Percentiles rank a stretch among this genome's conserved stretches.
Conservation (phyloP, 106 monocot genomes). For the Platanthera zijinensis region DNA sequence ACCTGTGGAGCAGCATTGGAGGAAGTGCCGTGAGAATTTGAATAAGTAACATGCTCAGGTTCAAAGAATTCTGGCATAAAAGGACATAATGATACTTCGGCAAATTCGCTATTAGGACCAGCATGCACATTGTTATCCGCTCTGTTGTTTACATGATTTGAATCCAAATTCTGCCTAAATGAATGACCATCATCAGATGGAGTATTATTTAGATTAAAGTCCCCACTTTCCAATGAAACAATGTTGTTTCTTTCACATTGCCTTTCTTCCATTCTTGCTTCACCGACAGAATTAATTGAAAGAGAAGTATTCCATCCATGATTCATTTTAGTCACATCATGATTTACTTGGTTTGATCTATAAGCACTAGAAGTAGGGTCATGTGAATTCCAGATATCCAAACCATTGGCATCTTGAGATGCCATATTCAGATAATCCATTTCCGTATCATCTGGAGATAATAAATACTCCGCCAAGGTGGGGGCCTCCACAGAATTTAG, state of each 20-base stretch:
- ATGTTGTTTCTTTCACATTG: conserved; percentile 18
- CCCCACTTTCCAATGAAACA: conserved; percentile 23
- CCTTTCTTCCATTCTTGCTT: conserved; percentile 22
- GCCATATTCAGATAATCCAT: conserved; percentile 15
- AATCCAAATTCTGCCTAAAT: conserved; percentile 14
- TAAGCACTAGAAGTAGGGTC: conserved; percentile 25
- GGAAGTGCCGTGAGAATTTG: conserved; percentile 19
- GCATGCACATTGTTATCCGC: conserved; percentile 16
- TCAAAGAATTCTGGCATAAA: conserved; percentile 12
- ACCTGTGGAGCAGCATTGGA: conserved; percentile 14
- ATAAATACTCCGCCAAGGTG: conserved; percentile 17
- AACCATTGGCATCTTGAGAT: conserved; percentile 13
- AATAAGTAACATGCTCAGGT: conserved; percentile 14
- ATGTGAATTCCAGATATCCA: conserved; percentile 27
- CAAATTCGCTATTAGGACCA: conserved; percentile 1
- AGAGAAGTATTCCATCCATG: conserved; percentile 22
- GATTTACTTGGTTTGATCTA: conserved; percentile 10
- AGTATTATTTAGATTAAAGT: conserved; percentile 33
- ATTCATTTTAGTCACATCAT: conserved; percentile 28
- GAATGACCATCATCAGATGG: conserved; percentile 26
- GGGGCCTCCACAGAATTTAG: conserved; percentile 16
- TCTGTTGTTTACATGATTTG: conserved; percentile 13
- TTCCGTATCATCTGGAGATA: conserved; percentile 22
- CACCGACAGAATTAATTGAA: conserved; percentile 8
- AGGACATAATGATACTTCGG: conserved; percentile 13